Conservation (phyloP, 2,329 filamentous ascomycete species). For the Leptographium flavum region DNA sequence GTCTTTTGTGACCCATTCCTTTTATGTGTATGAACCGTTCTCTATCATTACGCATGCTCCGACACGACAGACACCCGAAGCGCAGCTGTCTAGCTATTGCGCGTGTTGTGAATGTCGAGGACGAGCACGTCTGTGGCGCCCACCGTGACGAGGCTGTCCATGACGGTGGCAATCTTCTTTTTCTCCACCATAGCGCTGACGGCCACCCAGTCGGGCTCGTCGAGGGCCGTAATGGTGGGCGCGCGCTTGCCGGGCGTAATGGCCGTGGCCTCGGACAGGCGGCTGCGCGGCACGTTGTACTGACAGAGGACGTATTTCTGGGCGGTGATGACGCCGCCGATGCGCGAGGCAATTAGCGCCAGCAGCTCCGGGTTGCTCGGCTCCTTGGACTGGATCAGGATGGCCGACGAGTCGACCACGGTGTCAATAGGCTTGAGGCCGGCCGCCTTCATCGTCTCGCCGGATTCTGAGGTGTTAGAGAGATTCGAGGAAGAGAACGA, state of each 20-base stretch:
- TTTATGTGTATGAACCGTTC: not conserved
- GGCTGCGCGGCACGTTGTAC: constrained; percentile 73
- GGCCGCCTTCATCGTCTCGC: constrained; percentile 94
- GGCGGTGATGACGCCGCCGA: constrained; percentile 86
- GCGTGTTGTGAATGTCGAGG: constrained; percentile 65
- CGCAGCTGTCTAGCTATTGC: constrained; percentile 10
- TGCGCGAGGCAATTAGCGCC: constrained; percentile 71
- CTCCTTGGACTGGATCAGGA: constrained; percentile 80
- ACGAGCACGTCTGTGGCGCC: constrained; percentile 80
- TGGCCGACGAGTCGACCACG: constrained; percentile 73
- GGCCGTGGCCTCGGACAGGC: constrained; percentile 50
- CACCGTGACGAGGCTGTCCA: constrained; percentile 66
- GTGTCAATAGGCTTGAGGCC: constrained; percentile 91
- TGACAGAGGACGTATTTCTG: constrained; percentile 91
- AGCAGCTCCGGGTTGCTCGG: constrained; percentile 70
- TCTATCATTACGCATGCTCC: not conserved
- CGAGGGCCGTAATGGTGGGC: constrained; percentile 78
- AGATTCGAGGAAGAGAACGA: not conserved
- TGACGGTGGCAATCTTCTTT: constrained; percentile 68
- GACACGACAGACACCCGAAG: not conserved
- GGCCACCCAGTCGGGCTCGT: constrained; percentile 87
- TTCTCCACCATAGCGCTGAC: constrained; percentile 87
- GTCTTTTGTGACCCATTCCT: not conserved
- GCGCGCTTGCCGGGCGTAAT: constrained; percentile 92
- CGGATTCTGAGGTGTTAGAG: constrained; percentile 53